Evolutionary conservation across 2,329 filamentous ascomycete species (phyloP), one percentile per base, ranked within the genome.

Genomic region (Colletotrichum phormii): DNA sequence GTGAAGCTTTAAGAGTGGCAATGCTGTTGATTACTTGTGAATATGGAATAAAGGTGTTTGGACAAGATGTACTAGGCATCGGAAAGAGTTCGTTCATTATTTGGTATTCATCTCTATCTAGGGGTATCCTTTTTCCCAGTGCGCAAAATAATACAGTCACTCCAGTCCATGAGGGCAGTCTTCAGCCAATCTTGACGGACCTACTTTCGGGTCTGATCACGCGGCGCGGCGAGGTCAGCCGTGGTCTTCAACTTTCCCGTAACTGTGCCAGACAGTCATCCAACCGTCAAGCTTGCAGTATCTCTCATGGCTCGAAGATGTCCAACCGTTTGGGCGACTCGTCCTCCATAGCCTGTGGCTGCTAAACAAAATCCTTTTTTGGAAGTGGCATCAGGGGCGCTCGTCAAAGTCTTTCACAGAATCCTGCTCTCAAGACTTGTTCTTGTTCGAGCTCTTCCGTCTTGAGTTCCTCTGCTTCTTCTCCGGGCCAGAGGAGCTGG

Each of bases 391-490:
- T 42, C 5, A 15, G 15, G 37, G 37, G 15, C 37, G 13, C 7
- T 42, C 37, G 18, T 49, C 42, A 49, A 49, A 7, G 18, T 49
- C 42, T 49, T 7, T n/a, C 18, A 49, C 6, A 15, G 3, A 9
- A 24, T 0, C 4, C 26, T 8, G 31, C 9, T 26, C 46, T 72
- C 66, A 72, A 24, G 66, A 55, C 33, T 53, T 72, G 22, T 61
- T 70, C 22, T 61, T 72, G 46, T 60, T 66, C 7, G 59, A 58
- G 46, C 70, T 77, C 70, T 78, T 82, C 22, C 75, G 69, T 63
- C 75, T 80, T 29, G 76, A 72, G 75, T 80, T 82, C 65, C 72
- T 75, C 72, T 80, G 80, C 60, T 77, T 77, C 62, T 81, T 83
- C 70, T 82, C 81, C 22, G 71, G 68, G 4, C 78, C 68, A 1